Conservation (phyloP, 2,329 filamentous ascomycete genomes). For the Clonostachys sp. region DNA sequence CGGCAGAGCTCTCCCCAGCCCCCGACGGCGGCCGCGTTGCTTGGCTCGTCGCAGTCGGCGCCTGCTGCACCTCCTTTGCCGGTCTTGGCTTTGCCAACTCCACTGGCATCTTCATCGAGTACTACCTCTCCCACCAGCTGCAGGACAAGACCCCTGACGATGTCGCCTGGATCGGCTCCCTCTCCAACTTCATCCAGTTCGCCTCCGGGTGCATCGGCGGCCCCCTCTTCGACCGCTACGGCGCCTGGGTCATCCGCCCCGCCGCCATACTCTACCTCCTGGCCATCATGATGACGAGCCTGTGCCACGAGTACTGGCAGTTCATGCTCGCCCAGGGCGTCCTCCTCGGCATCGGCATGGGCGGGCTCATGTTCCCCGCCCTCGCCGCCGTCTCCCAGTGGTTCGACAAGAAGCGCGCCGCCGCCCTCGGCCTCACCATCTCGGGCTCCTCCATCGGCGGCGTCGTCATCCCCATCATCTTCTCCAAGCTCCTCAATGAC, state of each 20-base stretch:
- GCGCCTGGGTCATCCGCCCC: slow-evolving; percentile 26
- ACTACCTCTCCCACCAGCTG: slow-evolving; percentile 31
- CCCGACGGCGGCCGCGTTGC: slow-evolving; percentile 28
- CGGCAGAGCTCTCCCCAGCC: not conserved
- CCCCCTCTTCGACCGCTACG: slow-evolving; percentile 35
- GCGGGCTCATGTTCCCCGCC: slow-evolving; percentile 36
- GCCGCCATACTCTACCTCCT: slow-evolving; percentile 26
- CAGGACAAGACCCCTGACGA: slow-evolving; percentile 16
- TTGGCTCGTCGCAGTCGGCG: slow-evolving; percentile 33
- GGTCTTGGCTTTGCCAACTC: slow-evolving; percentile 35
- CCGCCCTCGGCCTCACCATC: slow-evolving; percentile 37
- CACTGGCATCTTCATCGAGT: slow-evolving; percentile 38
- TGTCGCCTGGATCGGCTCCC: slow-evolving; percentile 37
- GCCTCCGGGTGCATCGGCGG: slow-evolving; percentile 24
- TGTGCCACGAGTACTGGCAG: slow-evolving; percentile 43
- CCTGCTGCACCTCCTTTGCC: slow-evolving; percentile 27
- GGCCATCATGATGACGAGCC: slow-evolving; percentile 34
- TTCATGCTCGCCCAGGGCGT: slow-evolving; percentile 46
- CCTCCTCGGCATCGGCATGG: slow-evolving; percentile 31
- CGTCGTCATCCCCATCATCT: slow-evolving; percentile 42
- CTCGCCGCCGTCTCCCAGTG: slow-evolving; percentile 38
- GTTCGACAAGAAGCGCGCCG: slow-evolving; percentile 40
- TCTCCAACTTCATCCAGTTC: slow-evolving; percentile 27
- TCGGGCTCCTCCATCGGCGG: slow-evolving; percentile 46
- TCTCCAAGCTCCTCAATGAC: slow-evolving; percentile 41